Conservation (phyloP, 805 yeast species). For the Starmerella potacharoeniae region DNA sequence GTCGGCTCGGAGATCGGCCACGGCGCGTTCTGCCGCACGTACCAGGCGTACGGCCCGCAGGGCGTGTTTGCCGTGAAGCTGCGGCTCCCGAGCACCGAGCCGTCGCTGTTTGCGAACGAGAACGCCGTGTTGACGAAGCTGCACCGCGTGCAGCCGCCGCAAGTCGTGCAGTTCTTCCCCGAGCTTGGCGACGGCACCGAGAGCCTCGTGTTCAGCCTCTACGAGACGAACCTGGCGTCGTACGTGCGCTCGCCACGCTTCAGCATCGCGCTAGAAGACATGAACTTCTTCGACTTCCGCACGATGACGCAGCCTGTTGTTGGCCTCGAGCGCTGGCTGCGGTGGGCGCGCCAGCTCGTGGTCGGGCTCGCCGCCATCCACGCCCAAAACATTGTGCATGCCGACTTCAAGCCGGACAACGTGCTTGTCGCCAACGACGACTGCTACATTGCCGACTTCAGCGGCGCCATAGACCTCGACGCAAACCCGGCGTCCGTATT, state of each 20-base stretch:
- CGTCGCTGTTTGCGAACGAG: constrained; percentile 15
- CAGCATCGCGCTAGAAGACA: neutral
- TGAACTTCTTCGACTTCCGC: constrained; percentile 17
- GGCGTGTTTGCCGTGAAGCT: constrained; percentile 57
- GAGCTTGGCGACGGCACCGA: constrained; percentile 14
- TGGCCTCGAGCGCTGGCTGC: constrained; percentile 21
- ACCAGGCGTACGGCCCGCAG: constrained; percentile 43
- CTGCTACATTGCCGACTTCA: constrained; percentile 40
- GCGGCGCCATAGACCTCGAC: constrained; percentile 23
- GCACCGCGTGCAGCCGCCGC: neutral
- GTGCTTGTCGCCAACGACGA: constrained; percentile 27
- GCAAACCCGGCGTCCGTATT: constrained; percentile 15
- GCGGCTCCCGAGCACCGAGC: constrained; percentile 15
- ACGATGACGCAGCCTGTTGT: constrained; percentile 18
- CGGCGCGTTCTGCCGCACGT: constrained; percentile 88
- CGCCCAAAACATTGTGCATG: constrained; percentile 31
- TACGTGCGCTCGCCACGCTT: constrained; percentile 9
- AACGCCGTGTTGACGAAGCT: constrained; percentile 10
- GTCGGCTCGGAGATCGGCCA: constrained; percentile 34
- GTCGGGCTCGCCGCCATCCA: constrained; percentile 22
- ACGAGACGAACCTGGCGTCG: constrained; percentile 12
- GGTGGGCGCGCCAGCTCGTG: constrained; percentile 24
- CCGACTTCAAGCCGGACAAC: constrained; percentile 41
- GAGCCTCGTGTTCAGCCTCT: constrained; percentile 16
- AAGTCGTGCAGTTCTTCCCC: constrained; percentile 15